These are phyloP conservation scores for Trametes hirsuta DNA, from an alignment of 1,284 basidiomycete genomes.

Conservation along the genomic window DNA sequence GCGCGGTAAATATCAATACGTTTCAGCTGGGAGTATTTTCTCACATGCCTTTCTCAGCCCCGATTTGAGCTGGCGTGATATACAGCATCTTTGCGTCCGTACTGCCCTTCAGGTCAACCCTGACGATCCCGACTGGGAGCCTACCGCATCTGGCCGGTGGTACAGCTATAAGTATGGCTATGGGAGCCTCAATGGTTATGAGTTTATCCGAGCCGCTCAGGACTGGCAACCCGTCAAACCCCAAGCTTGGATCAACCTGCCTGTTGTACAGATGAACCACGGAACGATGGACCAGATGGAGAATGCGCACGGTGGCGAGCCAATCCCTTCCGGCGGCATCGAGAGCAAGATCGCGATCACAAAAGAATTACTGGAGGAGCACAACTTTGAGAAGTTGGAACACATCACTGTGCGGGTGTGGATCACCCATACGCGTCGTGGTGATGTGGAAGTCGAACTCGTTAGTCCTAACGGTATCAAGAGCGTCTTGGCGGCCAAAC, in stretches of 20 bases:
- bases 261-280: constrained; percentile 67
- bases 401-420: constrained; percentile 94
- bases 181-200: constrained; percentile 86
- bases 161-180: constrained; percentile 99
- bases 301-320: constrained; percentile 66
- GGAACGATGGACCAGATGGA: constrained; percentile 63
- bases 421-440: constrained; percentile 86
- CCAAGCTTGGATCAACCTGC: constrained; percentile 87
- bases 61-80: constrained; percentile 95
- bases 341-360: constrained; percentile 73
- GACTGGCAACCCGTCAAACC: constrained; percentile 91
- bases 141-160: constrained; percentile 74
- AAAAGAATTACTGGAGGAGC: constrained; percentile 64
- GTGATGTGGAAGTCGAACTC: constrained; percentile 93
- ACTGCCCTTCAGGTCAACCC: constrained; percentile 84
- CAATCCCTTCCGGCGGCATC: constrained; percentile 73
- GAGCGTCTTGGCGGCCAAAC: constrained; percentile 81
- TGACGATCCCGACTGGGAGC: constrained; percentile 95
- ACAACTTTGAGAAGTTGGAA: constrained; percentile 89
- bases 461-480: constrained; percentile 85
- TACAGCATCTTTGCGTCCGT: constrained; percentile 89
- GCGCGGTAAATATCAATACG: constrained; percentile 59
- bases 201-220: constrained; percentile 82
- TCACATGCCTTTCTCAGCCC: constrained; percentile 53
- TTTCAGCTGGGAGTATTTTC: constrained; percentile 1